Conservation (phyloP, 2,329 filamentous ascomycete species). For the Aspergillus puulaauensis region DNA sequence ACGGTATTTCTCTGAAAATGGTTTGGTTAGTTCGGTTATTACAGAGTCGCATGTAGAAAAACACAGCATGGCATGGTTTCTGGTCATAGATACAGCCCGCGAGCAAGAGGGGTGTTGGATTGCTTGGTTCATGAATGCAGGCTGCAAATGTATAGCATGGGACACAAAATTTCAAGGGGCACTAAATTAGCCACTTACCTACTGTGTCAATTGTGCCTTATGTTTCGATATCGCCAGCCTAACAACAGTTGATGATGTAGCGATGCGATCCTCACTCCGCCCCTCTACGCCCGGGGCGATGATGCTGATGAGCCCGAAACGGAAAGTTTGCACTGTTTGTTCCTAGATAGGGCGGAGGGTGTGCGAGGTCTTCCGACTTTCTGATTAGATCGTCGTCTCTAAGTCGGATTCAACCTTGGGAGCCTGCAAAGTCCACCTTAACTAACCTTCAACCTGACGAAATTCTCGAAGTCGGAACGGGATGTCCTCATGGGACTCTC, state of each 20-base stretch:
- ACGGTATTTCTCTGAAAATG: neutral
- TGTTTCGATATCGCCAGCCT: neutral
- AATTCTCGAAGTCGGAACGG: no score
- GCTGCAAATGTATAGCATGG: neutral
- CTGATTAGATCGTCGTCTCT: neutral
- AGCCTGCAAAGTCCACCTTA: no score
- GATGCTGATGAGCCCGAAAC: constrained; percentile 17
- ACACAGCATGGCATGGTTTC: no score
- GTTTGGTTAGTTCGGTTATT: neutral
- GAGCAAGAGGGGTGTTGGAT: neutral
- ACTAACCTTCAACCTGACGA: no score
- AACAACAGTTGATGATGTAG: neutral
- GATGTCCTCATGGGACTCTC: no score
- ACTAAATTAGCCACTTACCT: neutral
- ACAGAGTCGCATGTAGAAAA: neutral
- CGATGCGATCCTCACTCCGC: constrained; percentile 2
- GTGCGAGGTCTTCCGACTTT: constrained; percentile 10
- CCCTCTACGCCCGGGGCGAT: constrained; percentile 16
- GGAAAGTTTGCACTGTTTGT: constrained; percentile 26
- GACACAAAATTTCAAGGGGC: neutral
- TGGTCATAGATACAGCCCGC: no score
- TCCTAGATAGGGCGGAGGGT: neutral
- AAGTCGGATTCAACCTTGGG: neutral
- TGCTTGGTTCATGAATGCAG: neutral
- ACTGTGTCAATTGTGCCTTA: neutral